Evolutionary conservation across 345 rosid genomes (phyloP).

Genomic region (Acer yangbiense): DNA sequence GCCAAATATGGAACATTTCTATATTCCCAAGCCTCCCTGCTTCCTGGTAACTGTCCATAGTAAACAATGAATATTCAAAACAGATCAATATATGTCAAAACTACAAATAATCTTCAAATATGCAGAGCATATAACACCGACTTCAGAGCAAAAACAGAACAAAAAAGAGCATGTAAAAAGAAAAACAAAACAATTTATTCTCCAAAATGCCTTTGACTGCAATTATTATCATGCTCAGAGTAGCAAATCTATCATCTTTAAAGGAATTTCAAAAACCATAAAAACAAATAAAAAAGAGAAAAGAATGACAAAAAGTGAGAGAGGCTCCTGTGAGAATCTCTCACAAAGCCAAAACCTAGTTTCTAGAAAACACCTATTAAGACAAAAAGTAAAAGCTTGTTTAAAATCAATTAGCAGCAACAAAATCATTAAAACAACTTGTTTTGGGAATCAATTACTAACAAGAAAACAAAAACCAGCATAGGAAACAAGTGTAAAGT

Average conservation of each 20-base stretch:
- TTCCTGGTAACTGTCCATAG: slow-evolving; percentile 20
- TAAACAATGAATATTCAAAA: neutral
- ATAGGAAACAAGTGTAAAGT: slow-evolving; percentile 21
- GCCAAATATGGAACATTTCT: slow-evolving; percentile 19
- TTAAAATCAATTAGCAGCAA: slow-evolving; percentile 25
- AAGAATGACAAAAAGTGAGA: neutral
- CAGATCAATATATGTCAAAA: neutral
- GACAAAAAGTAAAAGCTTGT: slow-evolving; percentile 7
- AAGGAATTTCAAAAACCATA: slow-evolving; percentile 4
- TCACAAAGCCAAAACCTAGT: slow-evolving; percentile 16
- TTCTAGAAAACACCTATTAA: slow-evolving; percentile 9
- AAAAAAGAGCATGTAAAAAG: neutral
- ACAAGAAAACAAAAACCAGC: slow-evolving; percentile 5
- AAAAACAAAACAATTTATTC: neutral
- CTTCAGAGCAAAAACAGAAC: neutral
- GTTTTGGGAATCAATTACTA: slow-evolving; percentile 24
- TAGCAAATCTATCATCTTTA: slow-evolving; percentile 7
- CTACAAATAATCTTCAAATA: neutral
- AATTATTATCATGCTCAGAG: neutral
- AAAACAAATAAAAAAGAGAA: neutral
- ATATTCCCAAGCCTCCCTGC: slow-evolving; percentile 10
- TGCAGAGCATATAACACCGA: neutral
- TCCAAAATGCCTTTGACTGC: neutral
- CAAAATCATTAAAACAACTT: slow-evolving; percentile 33
- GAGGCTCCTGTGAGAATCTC: slow-evolving; percentile 12